Base-by-base conservation (phyloP, 2,329 filamentous ascomycete species). In the Pseudofabraea citricarpa region DNA sequence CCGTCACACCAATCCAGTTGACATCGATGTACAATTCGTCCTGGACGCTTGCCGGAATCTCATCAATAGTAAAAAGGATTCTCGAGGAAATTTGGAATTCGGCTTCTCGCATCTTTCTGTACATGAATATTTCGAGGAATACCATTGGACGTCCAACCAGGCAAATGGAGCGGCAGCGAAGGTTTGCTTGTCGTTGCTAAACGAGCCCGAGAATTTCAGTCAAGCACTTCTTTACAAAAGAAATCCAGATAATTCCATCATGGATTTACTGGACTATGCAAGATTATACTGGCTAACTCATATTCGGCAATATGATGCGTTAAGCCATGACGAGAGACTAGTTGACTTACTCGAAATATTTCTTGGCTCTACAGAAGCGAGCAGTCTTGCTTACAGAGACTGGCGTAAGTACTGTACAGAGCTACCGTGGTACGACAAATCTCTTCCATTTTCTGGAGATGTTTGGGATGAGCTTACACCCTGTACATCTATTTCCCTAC, bases 61-160 rank as follows among this genome's bases (percentile, higher is more conserved):
- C 16, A 21, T 60, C 16, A 44, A 58, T 6, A n/a, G n/a, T n/a
- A n/a, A n/a, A n/a, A 31, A 58, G 10, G 54, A 59, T 35, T 29
- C 43, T 19, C 18, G 42, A 12, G 33, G 23, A 26, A 21, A 40
- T 3, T 33, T 54, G 10, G n/a, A n/a, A n/a, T 59, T 51, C 40
- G 40, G 50, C 10, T 50, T 53, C 9, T 56, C 55, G 2, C 56
- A 60, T 54, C 46, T 60, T 19, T 60, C 57, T 5, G 56, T 60
- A 4, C 48, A 36, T 10, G 56, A 60, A 40, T 60, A 58, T 37
- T 45, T 60, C 32, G 55, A 59, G 40, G 38, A 55, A 1, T 19
- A 51, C 24, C 49, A 48, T 8, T 52, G 47, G 47, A 46, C 8
- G n/a, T 42, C 33, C n/a, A 18, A 12, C n/a, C 13, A 42, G 23